Base-by-base conservation (phyloP, 2,329 filamentous ascomycete genomes). In the Trichoderma simmonsii region DNA sequence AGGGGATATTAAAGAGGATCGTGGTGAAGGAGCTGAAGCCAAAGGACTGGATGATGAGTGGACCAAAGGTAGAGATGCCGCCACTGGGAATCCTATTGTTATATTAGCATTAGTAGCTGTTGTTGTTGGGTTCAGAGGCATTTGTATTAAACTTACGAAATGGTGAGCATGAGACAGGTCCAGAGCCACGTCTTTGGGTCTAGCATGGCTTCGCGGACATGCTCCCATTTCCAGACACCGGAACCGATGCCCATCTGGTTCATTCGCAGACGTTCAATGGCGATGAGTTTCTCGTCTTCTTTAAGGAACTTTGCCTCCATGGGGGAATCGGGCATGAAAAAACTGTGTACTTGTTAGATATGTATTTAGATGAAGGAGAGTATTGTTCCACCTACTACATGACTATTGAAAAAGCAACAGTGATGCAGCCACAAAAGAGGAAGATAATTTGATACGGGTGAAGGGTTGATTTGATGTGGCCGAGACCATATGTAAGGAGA, bases 321-420 rank as follows among this genome's bases (percentile, higher is more conserved):
- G 0, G 90, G 90, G 0, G 88, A 90, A 75, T 92, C 90, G 0
- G 90, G 90, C 84, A 92, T 89, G 66, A 86, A 85, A 21, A 86
- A 57, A 70, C 75, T 74, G 21, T 2, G 8, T 8, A 3, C 9
- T 8, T 34, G 57, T 70, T 4, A 65, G 59, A 36, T 9, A 85
- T 21, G 79, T 4, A 82, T 79, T 78, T 75, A 28, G 11, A 34
- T 43, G 26, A 26, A 4, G 65, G 21, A 12, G 1, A 36, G 5
- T 8, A 12, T 15, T 2, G 21, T 51, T 54, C 18, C 39, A 74
- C 74, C 21, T 72, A 83, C 80, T 88, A 83, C 6, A 91, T 85
- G 14, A 86, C 76, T 0, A 82, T 63, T 0, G 79, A 79, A 39
- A 86, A 80, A 26, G 86, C 85, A 21, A 88, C 84, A 0, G 85